Conservation (phyloP, 352 stramenopile genomes). For the Phytophthora capsici region DNA sequence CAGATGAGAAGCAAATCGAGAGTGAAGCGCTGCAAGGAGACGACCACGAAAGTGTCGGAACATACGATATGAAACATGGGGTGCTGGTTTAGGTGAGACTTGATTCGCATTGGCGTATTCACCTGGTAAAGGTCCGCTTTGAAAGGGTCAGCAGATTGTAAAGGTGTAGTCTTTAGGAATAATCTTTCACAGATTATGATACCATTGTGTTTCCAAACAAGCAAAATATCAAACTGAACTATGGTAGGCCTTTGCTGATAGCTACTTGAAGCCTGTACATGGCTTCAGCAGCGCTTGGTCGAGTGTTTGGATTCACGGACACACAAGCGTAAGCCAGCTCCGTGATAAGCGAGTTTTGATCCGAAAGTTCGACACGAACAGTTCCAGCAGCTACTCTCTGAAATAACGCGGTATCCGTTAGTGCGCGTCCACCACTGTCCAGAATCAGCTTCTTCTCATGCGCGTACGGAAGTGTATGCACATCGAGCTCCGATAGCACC, state of each 20-base stretch:
- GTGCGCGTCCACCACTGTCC: not conserved
- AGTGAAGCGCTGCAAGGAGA: not conserved
- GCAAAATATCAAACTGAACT: too few relatives aligned
- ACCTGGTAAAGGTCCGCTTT: slow-evolving; percentile 1
- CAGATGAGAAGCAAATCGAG: slow-evolving; percentile 13
- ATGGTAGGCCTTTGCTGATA: too few relatives aligned
- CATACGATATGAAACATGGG: slow-evolving; percentile 1
- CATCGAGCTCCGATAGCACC: not conserved
- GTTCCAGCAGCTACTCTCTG: slow-evolving; percentile 22
- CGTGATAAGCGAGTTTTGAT: not conserved
- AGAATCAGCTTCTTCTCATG: not conserved
- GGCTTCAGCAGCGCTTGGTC: slow-evolving; percentile 28
- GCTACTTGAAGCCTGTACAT: slow-evolving; percentile 28
- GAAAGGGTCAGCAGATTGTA: not conserved
- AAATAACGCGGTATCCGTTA: not conserved
- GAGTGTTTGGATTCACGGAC: slow-evolving; percentile 20
- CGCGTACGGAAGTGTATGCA: not conserved
- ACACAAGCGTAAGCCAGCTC: slow-evolving; percentile 28
- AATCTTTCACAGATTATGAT: too few relatives aligned
- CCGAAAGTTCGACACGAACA: slow-evolving; percentile 32
- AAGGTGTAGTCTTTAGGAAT: not conserved
- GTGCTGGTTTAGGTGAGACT: slow-evolving; percentile 14
- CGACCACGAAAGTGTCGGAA: slow-evolving; percentile 4
- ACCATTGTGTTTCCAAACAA: too few relatives aligned
- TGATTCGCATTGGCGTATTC: slow-evolving; percentile 6